A percentile compares a stretch with the other conserved stretches of the same genome.
phyloP scores from a whole-genome alignment of 2,329 filamentous ascomycete species.

The Fusarium musae region DNA sequence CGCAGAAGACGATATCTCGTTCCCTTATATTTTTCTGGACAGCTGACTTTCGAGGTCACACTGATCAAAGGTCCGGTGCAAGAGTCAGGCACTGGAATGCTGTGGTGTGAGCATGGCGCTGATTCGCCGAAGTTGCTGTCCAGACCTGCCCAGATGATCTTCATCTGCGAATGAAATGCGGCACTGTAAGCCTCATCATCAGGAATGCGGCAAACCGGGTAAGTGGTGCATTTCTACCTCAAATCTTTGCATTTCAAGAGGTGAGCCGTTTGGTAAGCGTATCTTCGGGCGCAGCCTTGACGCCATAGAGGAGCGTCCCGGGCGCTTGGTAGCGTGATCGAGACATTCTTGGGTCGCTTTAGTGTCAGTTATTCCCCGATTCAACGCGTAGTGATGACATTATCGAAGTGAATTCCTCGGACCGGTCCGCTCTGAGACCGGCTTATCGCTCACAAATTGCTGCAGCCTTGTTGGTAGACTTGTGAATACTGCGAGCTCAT shows the following conservation, averaged over 20 bases:
- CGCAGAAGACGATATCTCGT: too few relatives aligned
- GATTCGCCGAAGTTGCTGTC: background rate
- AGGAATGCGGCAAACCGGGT: background rate
- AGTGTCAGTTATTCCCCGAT: too few relatives aligned
- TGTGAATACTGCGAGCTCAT: too few relatives aligned
- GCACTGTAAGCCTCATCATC: fast-evolving
- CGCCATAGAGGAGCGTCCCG: background rate
- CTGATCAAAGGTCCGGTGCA: background rate
- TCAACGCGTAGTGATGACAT: background rate
- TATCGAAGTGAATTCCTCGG: background rate
- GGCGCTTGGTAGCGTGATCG: background rate
- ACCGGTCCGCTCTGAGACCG: background rate
- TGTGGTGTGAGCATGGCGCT: background rate
- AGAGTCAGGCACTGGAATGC: background rate
- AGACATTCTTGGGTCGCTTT: background rate
- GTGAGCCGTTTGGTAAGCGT: fast-evolving
- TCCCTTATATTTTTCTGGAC: too few relatives aligned
- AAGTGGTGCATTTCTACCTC: background rate
- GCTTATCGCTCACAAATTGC: background rate
- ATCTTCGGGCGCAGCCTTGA: background rate
- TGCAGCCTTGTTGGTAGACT: too few relatives aligned
- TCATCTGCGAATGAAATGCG: background rate
- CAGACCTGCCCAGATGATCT: background rate
- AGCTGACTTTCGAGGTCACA: background rate
- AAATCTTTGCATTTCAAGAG: fast-evolving